Evolutionary conservation across 768 basidiomycete genomes (phyloP).

Genomic region (Phaeotremella skinneri): DNA sequence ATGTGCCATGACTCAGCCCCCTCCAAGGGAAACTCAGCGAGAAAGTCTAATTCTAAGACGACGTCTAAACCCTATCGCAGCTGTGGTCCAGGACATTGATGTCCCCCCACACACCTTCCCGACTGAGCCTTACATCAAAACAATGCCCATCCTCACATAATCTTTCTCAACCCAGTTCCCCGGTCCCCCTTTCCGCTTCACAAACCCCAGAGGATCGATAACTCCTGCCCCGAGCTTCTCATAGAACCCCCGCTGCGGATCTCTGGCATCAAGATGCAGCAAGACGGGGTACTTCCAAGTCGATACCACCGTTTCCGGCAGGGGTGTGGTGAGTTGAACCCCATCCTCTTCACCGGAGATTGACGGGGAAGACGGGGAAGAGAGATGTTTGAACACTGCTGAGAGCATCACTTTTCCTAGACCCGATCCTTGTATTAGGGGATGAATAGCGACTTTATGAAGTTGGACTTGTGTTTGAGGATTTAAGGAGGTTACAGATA

Average conservation of each 20-base stretch:
- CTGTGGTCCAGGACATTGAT: too few relatives aligned
- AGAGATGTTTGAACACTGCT: constrained; percentile 6
- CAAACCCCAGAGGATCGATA: constrained; percentile 17
- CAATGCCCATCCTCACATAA: constrained; percentile 30
- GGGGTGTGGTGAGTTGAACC: not conserved
- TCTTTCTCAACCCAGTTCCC: constrained; percentile 10
- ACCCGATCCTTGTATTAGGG: constrained; percentile 21
- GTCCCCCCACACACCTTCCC: too few relatives aligned
- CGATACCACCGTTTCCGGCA: not conserved
- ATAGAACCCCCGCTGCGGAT: constrained; percentile 31
- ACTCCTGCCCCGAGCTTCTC: constrained; percentile 17
- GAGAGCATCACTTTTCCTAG: constrained; percentile 16
- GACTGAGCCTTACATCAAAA: too few relatives aligned
- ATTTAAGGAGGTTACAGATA: not conserved
- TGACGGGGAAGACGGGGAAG: not conserved
- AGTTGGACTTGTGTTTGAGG: constrained; percentile 21
- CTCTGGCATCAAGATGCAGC: constrained; percentile 30
- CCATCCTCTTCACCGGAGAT: not conserved
- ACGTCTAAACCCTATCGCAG: too few relatives aligned
- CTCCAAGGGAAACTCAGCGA: too few relatives aligned
- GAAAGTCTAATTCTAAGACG: too few relatives aligned
- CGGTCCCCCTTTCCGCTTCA: constrained; percentile 18
- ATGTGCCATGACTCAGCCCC: too few relatives aligned
- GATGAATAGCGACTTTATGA: constrained; percentile 31
- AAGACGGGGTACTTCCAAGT: constrained; percentile 10